Evolutionary conservation across 495 filamentous ascomycete species (phyloP), one percentile per base, ranked within the genome.

Genomic region (Lasiosphaeria hispida): DNA sequence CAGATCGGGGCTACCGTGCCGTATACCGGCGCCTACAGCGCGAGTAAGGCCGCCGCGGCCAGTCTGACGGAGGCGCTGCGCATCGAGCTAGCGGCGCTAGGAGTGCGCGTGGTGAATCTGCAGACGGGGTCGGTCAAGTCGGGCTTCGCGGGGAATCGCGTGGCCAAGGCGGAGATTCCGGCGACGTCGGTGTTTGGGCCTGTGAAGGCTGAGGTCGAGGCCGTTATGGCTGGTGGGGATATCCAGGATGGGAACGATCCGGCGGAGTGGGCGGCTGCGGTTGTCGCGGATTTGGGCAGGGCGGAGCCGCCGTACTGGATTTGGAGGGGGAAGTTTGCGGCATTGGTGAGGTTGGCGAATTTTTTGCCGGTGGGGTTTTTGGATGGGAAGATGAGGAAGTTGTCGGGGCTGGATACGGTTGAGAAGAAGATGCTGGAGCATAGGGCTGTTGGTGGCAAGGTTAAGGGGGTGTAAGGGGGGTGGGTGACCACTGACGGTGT

Each of bases 31-130:
- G 17, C 17, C 4, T 47, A 47, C 9, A 47, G 18, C 9, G 11
- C 43, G 2, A 15, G n/a, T 17, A 47, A 47, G 43, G 43, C 43
- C 4, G 43, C 43, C 17, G 43, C 17, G 3, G 10, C 43, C 4
- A 47, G 43, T 13, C 13, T 47, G n/a, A 47, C 43, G 13, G 43
- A 47, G 43, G 17, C 43, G 43, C 10, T 47, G 43, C n/a, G 43
- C 13, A 10, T 47, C 10, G 43, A 47, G 43, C 17, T 47, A 2
- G 43, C 4, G 9, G 43, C 18, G 43, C 17, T 47, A 13, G 43
- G 43, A 13, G 15, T 47, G 4, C 4, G 17, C 2, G 43, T 47
- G n/a, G n/a, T 47, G 1, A 47, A 47, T 19, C n/a, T 47, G 13
- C 9, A 14, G 43, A 47, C 43, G 13, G 43, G 43, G 43, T 14